Evolutionary conservation across 208 protist species (phyloP).

Genomic region (Tritrichomonas musculus): DNA sequence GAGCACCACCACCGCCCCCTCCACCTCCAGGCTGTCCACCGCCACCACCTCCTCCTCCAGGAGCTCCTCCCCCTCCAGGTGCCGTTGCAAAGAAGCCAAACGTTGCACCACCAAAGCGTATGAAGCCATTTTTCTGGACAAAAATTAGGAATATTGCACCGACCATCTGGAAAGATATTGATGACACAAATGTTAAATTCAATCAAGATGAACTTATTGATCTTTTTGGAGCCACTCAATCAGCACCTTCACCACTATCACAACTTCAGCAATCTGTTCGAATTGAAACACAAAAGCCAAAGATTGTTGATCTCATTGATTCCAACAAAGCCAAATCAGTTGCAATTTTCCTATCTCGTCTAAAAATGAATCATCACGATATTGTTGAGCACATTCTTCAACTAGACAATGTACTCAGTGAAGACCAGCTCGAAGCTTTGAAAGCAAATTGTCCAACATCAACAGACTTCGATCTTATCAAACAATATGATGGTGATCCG

Average conservation of each 20-base stretch:
- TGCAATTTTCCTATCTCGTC: background rate
- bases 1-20: background rate
- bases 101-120: background rate
- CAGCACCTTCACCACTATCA: background rate
- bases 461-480: background rate
- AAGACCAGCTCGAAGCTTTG: background rate
- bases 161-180: background rate
- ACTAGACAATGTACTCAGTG: background rate
- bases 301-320: background rate
- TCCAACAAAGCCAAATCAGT: background rate
- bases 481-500: background rate
- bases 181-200: background rate
- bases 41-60: background rate
- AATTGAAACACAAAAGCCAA: background rate
- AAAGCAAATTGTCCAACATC: background rate
- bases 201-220: background rate
- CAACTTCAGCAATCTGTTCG: background rate
- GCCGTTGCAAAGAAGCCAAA: background rate
- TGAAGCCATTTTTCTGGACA: background rate
- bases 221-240: background rate
- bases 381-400: background rate
- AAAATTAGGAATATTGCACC: background rate
- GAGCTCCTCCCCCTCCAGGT: background rate
- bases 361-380: background rate
- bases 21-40: too few species aligned